phyloP scores from a whole-genome alignment of 2,329 filamentous ascomycete genomes.

The Chaetomium strumarium region DNA sequence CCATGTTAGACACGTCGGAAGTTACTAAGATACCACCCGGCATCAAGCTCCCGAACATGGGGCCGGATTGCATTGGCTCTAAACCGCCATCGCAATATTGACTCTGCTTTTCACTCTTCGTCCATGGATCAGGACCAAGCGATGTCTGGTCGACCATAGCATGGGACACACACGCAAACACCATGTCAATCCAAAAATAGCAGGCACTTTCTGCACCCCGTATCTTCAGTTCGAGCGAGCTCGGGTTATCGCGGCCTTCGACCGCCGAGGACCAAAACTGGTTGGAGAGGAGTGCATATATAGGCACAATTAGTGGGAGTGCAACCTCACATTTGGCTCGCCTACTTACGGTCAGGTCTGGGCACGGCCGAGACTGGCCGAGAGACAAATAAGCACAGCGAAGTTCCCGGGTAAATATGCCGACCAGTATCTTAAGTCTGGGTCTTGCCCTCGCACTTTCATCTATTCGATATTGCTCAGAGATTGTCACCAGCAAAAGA shows the following conservation, averaged over 20 bases:
- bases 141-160: constrained; percentile 3
- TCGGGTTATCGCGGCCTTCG: constrained; percentile 25
- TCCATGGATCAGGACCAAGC: constrained; percentile 3
- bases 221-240: constrained; percentile 3
- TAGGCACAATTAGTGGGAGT: constrained; percentile 25
- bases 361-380: constrained; percentile 18
- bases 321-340: constrained; percentile 22
- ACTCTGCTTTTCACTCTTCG: constrained; percentile 20
- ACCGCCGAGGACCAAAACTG: constrained; percentile 24
- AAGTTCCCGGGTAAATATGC: constrained; percentile 27
- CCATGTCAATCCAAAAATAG: constrained; percentile 27
- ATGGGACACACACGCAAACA: constrained; percentile 9
- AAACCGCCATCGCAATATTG: constrained; percentile 7
- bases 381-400: constrained; percentile 9
- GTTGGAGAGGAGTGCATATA: constrained; percentile 17
- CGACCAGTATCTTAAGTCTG: constrained; percentile 23
- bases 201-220: not conserved
- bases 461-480: constrained; percentile 29
- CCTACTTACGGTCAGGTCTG: constrained; percentile 15
- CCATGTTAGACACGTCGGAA: constrained; percentile 8
- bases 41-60: constrained; percentile 9
- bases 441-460: constrained; percentile 23
- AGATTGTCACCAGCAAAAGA: constrained; percentile 26
- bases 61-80: constrained; percentile 13
- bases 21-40: constrained; percentile 14